phyloP scores from a whole-genome alignment of 2,329 filamentous ascomycete species.

The Fusarium sp. region DNA sequence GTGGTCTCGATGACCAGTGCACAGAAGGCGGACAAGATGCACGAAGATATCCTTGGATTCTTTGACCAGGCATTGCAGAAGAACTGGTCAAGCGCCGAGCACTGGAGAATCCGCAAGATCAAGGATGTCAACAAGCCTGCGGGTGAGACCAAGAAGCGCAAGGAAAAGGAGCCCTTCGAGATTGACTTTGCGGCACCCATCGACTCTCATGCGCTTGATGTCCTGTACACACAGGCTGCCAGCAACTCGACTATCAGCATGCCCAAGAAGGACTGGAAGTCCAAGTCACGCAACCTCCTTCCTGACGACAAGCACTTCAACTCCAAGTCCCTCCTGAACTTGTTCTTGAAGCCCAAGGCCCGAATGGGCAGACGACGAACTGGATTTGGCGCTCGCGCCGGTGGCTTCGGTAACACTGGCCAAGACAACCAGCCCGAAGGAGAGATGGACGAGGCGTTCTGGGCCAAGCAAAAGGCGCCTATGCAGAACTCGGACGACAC shows the following conservation, averaged over 20 bases:
- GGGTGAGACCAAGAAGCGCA: slow-evolving; percentile 74
- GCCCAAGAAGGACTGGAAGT: slow-evolving; percentile 95
- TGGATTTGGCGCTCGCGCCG: slow-evolving; percentile 58
- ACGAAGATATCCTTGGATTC: slow-evolving; percentile 97
- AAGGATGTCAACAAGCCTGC: slow-evolving; percentile 79
- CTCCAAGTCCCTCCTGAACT: slow-evolving; percentile 85
- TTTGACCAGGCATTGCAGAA: slow-evolving; percentile 97
- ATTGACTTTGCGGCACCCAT: slow-evolving; percentile 89
- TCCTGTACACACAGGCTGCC: slow-evolving; percentile 83
- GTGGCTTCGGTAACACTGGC: slow-evolving; percentile 56
- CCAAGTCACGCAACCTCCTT: slow-evolving; percentile 90
- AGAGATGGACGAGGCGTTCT: slow-evolving; percentile 95
- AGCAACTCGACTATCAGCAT: slow-evolving; percentile 86
- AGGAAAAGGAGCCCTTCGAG: slow-evolving; percentile 96
- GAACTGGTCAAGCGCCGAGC: slow-evolving; percentile 98
- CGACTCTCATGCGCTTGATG: slow-evolving; percentile 75
- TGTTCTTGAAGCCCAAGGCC: slow-evolving; percentile 96
- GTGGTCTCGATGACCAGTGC: slow-evolving; percentile 81
- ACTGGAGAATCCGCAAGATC: slow-evolving; percentile 96
- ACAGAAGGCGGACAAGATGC: slow-evolving; percentile 73
- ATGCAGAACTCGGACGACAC: slow-evolving; percentile 63
- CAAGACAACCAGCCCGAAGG: slow-evolving; percentile 70
- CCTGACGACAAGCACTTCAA: slow-evolving; percentile 99
- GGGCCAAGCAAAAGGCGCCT: slow-evolving; percentile 79
- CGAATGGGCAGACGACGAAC: slow-evolving; percentile 77